Conservation (phyloP, 75 land plant genomes). For the Sequoiadendron giganteum region DNA sequence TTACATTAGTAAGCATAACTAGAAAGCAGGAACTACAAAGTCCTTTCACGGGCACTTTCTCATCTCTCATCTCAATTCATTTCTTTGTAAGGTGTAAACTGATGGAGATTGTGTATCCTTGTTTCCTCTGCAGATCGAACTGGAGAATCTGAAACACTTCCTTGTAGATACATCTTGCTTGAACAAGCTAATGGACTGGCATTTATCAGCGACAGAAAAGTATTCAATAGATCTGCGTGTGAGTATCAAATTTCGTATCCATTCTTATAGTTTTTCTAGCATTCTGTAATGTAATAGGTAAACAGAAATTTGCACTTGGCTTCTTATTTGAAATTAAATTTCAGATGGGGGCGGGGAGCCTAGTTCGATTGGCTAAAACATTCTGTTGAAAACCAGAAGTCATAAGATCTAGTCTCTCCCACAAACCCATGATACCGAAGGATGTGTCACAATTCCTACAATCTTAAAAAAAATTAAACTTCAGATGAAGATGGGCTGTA, state of each 20-base stretch:
- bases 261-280: neutral
- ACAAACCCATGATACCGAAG: too few species aligned
- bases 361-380: too few species aligned
- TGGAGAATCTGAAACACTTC: slow-evolving; percentile 34
- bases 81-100: neutral
- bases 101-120: neutral
- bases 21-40: neutral
- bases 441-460: too few species aligned
- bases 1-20: neutral
- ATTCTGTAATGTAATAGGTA: neutral
- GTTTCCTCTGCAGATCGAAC: slow-evolving; percentile 32
- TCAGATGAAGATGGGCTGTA: slow-evolving; percentile 8
- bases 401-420: too few species aligned
- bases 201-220: slow-evolving; percentile 26
- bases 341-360: too few species aligned
- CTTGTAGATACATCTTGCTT: slow-evolving; percentile 51
- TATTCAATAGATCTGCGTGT: slow-evolving; percentile 19
- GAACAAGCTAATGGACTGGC: slow-evolving; percentile 32
- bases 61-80: too few species aligned
- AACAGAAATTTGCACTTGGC: neutral
- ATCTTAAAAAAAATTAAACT: too few species aligned
- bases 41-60: neutral
- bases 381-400: too few species aligned
- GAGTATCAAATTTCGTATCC: slow-evolving; percentile 10
- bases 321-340: neutral